These are phyloP conservation scores for Tagetes patula DNA, from an alignment of 129 eudicot species.

Conservation along the genomic window DNA sequence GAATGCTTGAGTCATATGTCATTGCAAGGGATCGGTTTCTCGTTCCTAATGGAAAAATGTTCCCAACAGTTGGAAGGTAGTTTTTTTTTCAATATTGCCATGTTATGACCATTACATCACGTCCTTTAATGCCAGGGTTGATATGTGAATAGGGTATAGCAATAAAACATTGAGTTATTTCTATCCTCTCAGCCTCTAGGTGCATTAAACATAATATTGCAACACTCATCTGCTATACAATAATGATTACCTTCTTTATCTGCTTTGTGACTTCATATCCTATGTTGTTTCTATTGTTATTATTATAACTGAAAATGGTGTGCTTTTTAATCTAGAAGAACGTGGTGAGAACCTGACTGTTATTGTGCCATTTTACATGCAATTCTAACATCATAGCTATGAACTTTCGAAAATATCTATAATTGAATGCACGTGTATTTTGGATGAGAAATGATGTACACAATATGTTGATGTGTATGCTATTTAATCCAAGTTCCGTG, in stretches of 20 bases:
- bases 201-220: not conserved
- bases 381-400: not conserved
- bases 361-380: not conserved
- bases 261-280: not conserved
- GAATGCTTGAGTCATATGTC: constrained; percentile 96
- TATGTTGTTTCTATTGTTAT: not conserved
- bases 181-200: no score
- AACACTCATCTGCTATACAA: not conserved
- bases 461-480: not conserved
- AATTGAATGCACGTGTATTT: not conserved
- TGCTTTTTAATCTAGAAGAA: not conserved
- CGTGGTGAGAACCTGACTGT: constrained; percentile 6
- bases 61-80: constrained; percentile 92
- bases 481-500: not conserved
- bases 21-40: constrained; percentile 98
- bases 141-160: not conserved
- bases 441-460: not conserved
- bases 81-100: not conserved
- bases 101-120: not conserved
- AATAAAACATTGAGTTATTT: not conserved
- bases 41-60: constrained; percentile 94
- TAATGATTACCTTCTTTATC: not conserved
- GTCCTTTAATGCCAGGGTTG: not conserved
- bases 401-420: not conserved
- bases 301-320: constrained; percentile 1